Evolutionary conservation across 176 grass and related monocot genomes (phyloP), one percentile per base, ranked within the genome.

Genomic region (Saccharum officinarum): DNA sequence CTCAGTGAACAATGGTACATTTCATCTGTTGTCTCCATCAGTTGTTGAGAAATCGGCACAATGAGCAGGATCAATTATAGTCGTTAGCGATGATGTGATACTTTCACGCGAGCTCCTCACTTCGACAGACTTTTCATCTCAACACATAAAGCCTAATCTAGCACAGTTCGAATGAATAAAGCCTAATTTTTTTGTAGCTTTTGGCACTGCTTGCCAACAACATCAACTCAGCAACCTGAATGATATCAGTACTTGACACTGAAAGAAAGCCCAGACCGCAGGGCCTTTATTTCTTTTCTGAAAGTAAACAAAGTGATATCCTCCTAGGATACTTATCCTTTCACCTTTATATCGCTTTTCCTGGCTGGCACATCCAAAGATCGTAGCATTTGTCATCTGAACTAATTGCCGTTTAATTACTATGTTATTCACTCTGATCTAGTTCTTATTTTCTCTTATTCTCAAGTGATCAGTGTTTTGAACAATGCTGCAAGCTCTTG

Each of bases 231-330:
- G 75, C 78, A 83, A 67, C 17, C 59, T 87, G 75, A 84, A 61
- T 54, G 49, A 79, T 67, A 75, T 69, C 61, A 61, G 30, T 79
- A 15, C 69, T 84, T 90, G 84, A 90, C 80, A 90, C 69, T 83
- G 89, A 90, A 75, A 87, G 69, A 87, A 90, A 90, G 88, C 60
- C 65, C 37, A 57, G 73, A 78, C 55, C 8, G 65, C 16, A 40
- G 34, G 66, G 61, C 61, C 42, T 74, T 67, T 33, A 33, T 33
- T 77, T 83, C 68, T 83, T 86, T 90, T 61, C 61, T 23, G 31
- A 90, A 87, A 87, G 89, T 1, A 50, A 80, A 26, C 83, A 90
- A 80, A 84, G 75, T 52, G 83, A 69, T 82, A 84, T 90, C 85
- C 70, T 80, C 80, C 69, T 84, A 87, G 80, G 89, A 90, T 87